Evolutionary conservation across 2,329 filamentous ascomycete genomes (phyloP).

Genomic region (Colletotrichum caudatum): DNA sequence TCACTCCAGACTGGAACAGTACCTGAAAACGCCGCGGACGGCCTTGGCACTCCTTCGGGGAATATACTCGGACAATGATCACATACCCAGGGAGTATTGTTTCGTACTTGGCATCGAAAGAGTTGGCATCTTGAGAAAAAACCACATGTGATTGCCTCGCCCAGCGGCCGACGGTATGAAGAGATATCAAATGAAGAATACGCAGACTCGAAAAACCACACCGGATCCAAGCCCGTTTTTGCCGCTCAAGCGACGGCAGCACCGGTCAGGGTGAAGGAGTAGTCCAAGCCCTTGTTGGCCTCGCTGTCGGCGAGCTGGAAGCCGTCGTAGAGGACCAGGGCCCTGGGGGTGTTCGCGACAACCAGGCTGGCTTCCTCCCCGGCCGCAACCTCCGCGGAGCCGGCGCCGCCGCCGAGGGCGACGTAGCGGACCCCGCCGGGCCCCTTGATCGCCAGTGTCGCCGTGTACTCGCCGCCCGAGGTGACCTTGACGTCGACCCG

Average conservation of each 20-base stretch:
- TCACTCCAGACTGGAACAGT: background rate
- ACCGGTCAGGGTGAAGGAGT: constrained; percentile 52
- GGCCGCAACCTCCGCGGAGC: constrained; percentile 49
- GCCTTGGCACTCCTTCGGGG: too few species aligned
- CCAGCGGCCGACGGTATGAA: constrained; percentile 21
- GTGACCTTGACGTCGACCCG: constrained; percentile 52
- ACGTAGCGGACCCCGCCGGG: constrained; percentile 53
- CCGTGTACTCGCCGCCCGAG: constrained; percentile 53
- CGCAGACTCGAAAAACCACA: constrained; percentile 9
- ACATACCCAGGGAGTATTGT: rapidly evolving
- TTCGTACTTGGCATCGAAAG: background rate
- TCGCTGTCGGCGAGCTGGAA: constrained; percentile 53
- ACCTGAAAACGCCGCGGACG: background rate
- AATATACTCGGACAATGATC: too few species aligned
- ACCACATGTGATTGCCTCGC: constrained; percentile 11
- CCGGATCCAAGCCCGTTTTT: background rate
- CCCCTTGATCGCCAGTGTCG: constrained; percentile 54
- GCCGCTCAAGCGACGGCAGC: constrained; percentile 43
- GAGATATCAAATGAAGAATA: constrained; percentile 21
- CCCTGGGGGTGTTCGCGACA: constrained; percentile 60
- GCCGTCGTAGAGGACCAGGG: constrained; percentile 58
- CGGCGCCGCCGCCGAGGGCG: constrained; percentile 50
- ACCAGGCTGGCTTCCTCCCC: constrained; percentile 59
- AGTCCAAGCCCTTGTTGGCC: constrained; percentile 54
- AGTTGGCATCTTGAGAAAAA: constrained; percentile 15